phyloP scores from a whole-genome alignment of 75 land plant genomes.

The Ceratopteris richardii region DNA sequence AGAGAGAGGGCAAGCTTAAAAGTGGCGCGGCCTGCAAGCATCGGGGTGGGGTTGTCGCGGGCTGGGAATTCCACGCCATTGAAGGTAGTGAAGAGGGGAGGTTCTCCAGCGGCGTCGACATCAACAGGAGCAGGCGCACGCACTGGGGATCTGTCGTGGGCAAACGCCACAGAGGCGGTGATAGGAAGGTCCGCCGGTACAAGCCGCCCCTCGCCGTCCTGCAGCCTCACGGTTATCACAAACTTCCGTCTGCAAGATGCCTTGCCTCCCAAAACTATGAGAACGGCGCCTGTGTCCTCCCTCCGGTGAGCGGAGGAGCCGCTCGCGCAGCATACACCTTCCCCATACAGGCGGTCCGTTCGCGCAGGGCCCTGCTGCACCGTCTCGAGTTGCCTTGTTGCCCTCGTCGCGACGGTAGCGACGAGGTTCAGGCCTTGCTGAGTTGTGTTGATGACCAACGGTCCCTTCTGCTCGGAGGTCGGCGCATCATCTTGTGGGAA shows the following conservation, averaged over 20 bases:
- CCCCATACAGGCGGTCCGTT: no score
- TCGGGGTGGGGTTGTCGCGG: conserved; percentile 26
- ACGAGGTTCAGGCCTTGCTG: no score
- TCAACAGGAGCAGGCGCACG: no score
- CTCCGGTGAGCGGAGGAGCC: no score
- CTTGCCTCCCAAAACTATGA: conserved; percentile 30
- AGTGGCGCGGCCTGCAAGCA: conserved; percentile 29
- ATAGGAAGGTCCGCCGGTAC: conserved; percentile 20
- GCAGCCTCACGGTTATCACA: conserved; percentile 26
- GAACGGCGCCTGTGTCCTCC: background rate
- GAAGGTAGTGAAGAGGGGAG: conserved; percentile 33
- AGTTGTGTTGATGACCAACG: no score
- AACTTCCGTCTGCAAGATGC: conserved; percentile 34
- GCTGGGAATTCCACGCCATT: conserved; percentile 37
- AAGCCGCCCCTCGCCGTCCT: conserved; percentile 24
- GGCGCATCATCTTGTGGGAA: no score
- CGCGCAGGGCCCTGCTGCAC: no score
- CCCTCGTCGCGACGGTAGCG: no score
- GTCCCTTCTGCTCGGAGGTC: no score
- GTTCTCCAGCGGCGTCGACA: conserved; percentile 20
- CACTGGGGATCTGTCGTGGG: conserved; percentile 27
- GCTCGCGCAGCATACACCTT: no score
- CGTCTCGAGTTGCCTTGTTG: no score
- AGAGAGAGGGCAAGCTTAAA: conserved; percentile 34
- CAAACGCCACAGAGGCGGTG: conserved; percentile 31